Base-by-base conservation (phyloP, 169 alveolate species). In the Plasmodium ovale region DNA sequence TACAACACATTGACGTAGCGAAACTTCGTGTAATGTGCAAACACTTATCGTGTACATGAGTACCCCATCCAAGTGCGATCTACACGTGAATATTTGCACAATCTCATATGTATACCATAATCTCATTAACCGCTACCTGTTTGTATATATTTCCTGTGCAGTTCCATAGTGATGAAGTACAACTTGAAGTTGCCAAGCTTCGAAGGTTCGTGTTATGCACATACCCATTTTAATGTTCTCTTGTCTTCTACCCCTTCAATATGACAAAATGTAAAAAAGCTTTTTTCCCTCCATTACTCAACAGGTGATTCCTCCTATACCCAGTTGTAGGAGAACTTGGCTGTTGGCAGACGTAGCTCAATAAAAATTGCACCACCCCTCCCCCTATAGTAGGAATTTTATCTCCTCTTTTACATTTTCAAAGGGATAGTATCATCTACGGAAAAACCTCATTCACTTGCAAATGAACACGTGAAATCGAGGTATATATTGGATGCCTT, bases 101-200 rank as follows among this genome's bases (percentile, higher is more conserved):
- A 35, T 6, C 23, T 37, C 23, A 65, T 35, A 65, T 25, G 7
- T 4, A 23, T 44, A 3, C 12, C 10, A 25, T 19, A n/a, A 12
- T 54, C 29, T 54, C 3, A 56, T 1, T 59, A 23, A 25, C 35
- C 51, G 7, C 3, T 79, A 44, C 19, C 3, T 79, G 42, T 31
- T 79, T 39, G 23, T 23, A 33, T 62, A 35, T 58, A 44, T 37
- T 79, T n/a, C 10, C 29, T 21, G 4, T 51, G n/a, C 69, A 79
- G 89, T 27, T 79, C 89, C 44, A 79, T 79, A 25, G 56, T 64
- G n/a, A 59, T 64, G 56, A 79, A 79, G 35, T 79, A 79, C 56
- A 79, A 79, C 25, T 79, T 79, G 42, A 65, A 79, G 56, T 56
- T 79, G 12, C 89, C 89, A 14, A 56, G n/a, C 3, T 79, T 79